Percentiles rank a stretch among this genome's conserved stretches.
Evolutionary conservation across 1,139 yeast genomes (phyloP).

Genomic region (Chernovozyma aurita): DNA sequence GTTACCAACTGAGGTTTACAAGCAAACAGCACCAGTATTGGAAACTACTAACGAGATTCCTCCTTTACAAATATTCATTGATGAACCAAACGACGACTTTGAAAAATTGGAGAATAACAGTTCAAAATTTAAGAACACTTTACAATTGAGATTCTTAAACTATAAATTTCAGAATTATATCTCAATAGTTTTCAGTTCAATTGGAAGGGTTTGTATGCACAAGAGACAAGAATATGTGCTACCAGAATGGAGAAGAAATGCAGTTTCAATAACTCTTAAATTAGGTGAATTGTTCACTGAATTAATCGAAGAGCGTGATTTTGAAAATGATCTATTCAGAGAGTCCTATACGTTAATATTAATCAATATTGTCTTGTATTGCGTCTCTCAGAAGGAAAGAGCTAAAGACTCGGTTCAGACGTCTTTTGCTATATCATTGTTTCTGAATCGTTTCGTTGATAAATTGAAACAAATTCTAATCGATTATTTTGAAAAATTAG

Average conservation of each 20-base stretch:
- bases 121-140: constrained; percentile 57
- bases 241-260: constrained; percentile 30
- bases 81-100: constrained; percentile 26
- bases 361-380: constrained; percentile 24
- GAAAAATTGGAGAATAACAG: constrained; percentile 37
- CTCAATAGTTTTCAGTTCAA: constrained; percentile 33
- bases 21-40: constrained; percentile 34
- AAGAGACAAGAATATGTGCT: constrained; percentile 39
- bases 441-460: constrained; percentile 44
- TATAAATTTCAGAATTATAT: constrained; percentile 50
- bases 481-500: constrained; percentile 7
- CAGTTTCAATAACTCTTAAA: constrained; percentile 37
- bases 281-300: constrained; percentile 28
- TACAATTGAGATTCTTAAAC: constrained; percentile 49
- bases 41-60: constrained; percentile 26
- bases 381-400: constrained; percentile 27
- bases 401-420: constrained; percentile 34
- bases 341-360: constrained; percentile 24
- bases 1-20: constrained; percentile 46
- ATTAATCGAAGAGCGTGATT: constrained; percentile 20
- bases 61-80: constrained; percentile 33
- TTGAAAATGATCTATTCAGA: constrained; percentile 15
- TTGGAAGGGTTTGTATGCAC: constrained; percentile 41
- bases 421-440: constrained; percentile 41
- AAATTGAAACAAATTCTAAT: constrained; percentile 14